Base-by-base conservation (phyloP, 2,329 filamentous ascomycete species). In the Chrysoporthe deuterocubensis region DNA sequence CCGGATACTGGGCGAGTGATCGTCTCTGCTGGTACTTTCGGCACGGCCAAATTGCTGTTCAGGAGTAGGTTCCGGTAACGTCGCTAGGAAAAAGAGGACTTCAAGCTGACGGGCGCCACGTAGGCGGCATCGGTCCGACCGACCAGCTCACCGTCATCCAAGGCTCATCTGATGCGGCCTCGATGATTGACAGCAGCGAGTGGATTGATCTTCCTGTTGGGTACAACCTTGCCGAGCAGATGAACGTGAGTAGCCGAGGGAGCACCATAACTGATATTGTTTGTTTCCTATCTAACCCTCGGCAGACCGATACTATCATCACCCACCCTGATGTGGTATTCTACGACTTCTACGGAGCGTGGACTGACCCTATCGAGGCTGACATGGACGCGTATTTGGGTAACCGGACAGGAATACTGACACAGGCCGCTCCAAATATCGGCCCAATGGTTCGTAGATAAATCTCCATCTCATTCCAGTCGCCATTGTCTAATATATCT, bases 311-410 rank as follows among this genome's bases (percentile, higher is more conserved):
- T 69, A 76, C 78, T 52, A 80, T 81, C 63, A 73, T 84, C 71
- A 74, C 78, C 61, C 81, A 84, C 65, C 80, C 81, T 8, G 74
- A 79, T 52, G 81, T 83, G 4, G 76, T 78, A 9, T 87, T 87
- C 76, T 92, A 92, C 73, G 85, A 91, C 79, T 91, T 90, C 73
- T 90, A 89, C 74, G 81, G 79, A 65, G 89, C 89, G 2, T 92
- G 83, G 70, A 76, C 84, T 72, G 78, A 77, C 59, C 84, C 84
- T 2, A 83, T 80, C 69, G 71, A 70, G 2, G 75, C 77, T 1
- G 85, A 87, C 73, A 76, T 76, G 65, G 70, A 74, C 34, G 70
- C 74, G 46, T 87, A 87, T 67, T 77, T 86, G 34, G 80, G 75
- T 78, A 76, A 79, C 67, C 83, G 87, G 66, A 83, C 82, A 40